Evolutionary conservation across 345 rosid genomes (phyloP).

Genomic region (Laguncularia racemosa): DNA sequence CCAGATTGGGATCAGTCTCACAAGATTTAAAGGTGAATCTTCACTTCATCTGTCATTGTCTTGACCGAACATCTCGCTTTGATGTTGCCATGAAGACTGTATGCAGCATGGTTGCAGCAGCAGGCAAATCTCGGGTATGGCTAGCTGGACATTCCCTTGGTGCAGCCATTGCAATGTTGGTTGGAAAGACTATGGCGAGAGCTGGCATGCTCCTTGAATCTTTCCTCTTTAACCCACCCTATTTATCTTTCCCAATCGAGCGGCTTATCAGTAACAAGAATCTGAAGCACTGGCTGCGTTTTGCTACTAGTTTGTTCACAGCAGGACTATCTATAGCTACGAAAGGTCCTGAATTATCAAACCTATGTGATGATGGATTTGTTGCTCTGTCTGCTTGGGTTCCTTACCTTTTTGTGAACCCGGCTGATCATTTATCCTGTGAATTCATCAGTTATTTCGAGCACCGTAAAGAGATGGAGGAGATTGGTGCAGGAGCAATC

Average conservation of each 20-base stretch:
- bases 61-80: conserved; percentile 62
- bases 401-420: conserved; percentile 56
- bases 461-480: conserved; percentile 85
- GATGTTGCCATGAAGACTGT: conserved; percentile 75
- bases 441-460: conserved; percentile 85
- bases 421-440: conserved; percentile 58
- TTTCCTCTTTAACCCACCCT: conserved; percentile 82
- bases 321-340: conserved; percentile 74
- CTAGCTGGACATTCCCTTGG: conserved; percentile 93
- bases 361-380: conserved; percentile 39
- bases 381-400: conserved; percentile 48
- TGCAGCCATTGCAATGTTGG: conserved; percentile 70
- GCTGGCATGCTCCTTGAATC: conserved; percentile 43
- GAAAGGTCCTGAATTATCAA: conserved; percentile 26
- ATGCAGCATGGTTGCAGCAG: conserved; percentile 51
- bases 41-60: conserved; percentile 53
- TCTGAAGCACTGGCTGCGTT: conserved; percentile 57
- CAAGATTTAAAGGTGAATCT: conserved; percentile 63
- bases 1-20: conserved; percentile 51
- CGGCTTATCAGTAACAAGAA: conserved; percentile 45
- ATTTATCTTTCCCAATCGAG: conserved; percentile 68
- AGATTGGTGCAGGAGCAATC: conserved; percentile 60
- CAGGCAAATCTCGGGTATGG: conserved; percentile 68
- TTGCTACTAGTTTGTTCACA: conserved; percentile 66
- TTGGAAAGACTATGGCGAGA: conserved; percentile 69